Evolutionary conservation across 225 moss, liverwort and hornwort genomes (phyloP).

Genomic region (Straminergon stramineum): DNA sequence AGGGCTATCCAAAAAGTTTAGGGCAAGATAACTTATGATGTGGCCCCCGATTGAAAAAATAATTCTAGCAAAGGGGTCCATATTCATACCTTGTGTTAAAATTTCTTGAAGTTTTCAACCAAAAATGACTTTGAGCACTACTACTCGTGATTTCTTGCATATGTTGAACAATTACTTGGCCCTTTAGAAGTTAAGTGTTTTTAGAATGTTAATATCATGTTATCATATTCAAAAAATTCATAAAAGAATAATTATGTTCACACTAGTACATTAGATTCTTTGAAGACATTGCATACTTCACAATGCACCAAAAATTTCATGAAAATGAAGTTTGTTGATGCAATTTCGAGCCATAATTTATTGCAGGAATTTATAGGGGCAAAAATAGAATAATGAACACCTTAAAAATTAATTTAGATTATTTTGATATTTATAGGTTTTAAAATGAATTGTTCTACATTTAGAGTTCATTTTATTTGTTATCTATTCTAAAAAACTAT

Average conservation of each 20-base stretch:
- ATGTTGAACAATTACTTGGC: neutral
- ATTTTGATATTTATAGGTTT: neutral
- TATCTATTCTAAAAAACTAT: neutral
- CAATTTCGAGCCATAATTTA: neutral
- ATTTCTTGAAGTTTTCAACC: neutral
- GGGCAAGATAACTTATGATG: neutral
- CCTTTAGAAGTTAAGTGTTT: neutral
- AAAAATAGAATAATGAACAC: neutral
- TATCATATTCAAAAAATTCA: neutral
- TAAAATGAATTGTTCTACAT: neutral
- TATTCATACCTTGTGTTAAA: too few species aligned
- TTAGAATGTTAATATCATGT: neutral
- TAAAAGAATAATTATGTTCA: neutral
- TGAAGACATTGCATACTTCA: neutral
- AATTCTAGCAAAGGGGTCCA: neutral
- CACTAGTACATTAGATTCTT: neutral
- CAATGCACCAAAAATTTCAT: neutral
- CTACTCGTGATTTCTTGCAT: fast-evolving
- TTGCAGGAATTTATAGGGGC: neutral
- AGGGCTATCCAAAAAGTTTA: fast-evolving
- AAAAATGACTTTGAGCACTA: neutral
- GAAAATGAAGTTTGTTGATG: neutral
- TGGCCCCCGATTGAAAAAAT: fast-evolving
- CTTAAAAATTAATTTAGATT: neutral
- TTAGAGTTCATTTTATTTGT: neutral